Evolutionary conservation across 163 green algal genomes (phyloP), one percentile per base, ranked within the genome.

Genomic region (Scenedesmus sp.): DNA sequence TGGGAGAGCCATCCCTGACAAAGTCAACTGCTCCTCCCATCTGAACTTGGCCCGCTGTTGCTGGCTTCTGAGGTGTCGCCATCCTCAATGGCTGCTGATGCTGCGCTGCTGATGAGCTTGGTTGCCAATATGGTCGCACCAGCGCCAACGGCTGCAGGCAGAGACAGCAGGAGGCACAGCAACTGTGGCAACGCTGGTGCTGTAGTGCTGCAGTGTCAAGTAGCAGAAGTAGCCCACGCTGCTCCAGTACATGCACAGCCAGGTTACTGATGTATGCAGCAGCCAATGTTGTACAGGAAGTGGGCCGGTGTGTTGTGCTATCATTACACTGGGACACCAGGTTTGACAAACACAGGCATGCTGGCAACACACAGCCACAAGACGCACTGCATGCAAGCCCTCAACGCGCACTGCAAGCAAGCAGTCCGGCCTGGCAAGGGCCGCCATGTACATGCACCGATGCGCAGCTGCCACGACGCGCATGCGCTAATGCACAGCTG

Each of bases 111-210:
- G 42, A 97, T 94, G 15, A 96, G 56, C 24, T 94, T 94, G 0
- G 95, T 95, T 0, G 93, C 96, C 43, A 89, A 86, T 13, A 97
- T 61, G 40, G 96, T 98, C 15, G 96, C 95, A 1, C 91, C 90
- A 0, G 93, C 94, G 24, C 96, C 96, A 43, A 97, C 92, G 44
- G 33, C 94, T 94, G 90, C 61, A 85, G 5, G 33, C 53, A 86
- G 16, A 59, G 68, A 42, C 24, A 81, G 22, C 24, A 81, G 83
- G 22, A 76, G 0, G 65, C 65, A 76, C 65, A 42, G 6, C 65
- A 76, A 24, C 2, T 37, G 30, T 76, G 30, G 30, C 18, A 40
- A 0, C 56, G 0, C 13, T 61, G 51, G 13, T 61, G 51, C 51
- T 49, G 35, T 16, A 51, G 18, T 26, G 59, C 22, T 76, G 13